These are phyloP conservation scores for Pythium phragmiticola DNA, from an alignment of 352 stramenopile species.

Conservation along the genomic window DNA sequence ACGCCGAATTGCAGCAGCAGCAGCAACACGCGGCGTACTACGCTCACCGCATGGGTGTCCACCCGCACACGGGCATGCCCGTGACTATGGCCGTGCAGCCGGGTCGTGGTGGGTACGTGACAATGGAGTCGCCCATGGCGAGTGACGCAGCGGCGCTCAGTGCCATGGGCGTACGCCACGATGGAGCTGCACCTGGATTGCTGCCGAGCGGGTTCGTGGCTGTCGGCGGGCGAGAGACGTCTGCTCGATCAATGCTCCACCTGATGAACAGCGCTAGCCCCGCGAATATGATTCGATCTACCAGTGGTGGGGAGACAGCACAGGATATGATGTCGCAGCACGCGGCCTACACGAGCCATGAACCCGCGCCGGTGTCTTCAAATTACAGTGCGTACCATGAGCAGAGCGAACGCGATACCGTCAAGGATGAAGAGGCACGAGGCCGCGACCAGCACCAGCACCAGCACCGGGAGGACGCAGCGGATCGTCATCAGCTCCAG, in stretches of 20 bases:
- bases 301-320: slow-evolving; percentile 12
- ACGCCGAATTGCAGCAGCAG: slow-evolving; percentile 17
- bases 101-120: slow-evolving; percentile 20
- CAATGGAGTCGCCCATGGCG: slow-evolving; percentile 11
- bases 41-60: slow-evolving; percentile 38
- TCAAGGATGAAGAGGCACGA: slow-evolving; percentile 11
- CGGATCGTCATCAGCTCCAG: not conserved
- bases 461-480: not conserved
- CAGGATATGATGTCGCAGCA: slow-evolving; percentile 18
- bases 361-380: not conserved
- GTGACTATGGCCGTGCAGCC: slow-evolving; percentile 15
- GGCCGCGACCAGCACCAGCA: not conserved
- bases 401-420: not conserved
- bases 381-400: slow-evolving; percentile 12
- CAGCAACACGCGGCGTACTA: slow-evolving; percentile 51
- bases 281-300: slow-evolving; percentile 15
- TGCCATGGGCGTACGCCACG: slow-evolving; percentile 7
- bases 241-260: slow-evolving; percentile 56
- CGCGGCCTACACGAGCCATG: slow-evolving; percentile 7
- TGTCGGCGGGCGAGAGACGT: slow-evolving; percentile 33
- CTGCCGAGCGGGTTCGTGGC: slow-evolving; percentile 15
- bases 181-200: slow-evolving; percentile 5
- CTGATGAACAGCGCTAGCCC: slow-evolving; percentile 35
- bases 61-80: slow-evolving; percentile 27
- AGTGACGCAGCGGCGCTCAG: slow-evolving; percentile 7